Percentiles rank a stretch among this genome's conserved stretches.
Evolutionary conservation across 2,329 filamentous ascomycete species (phyloP).

Genomic region (Epichloe sp.): DNA sequence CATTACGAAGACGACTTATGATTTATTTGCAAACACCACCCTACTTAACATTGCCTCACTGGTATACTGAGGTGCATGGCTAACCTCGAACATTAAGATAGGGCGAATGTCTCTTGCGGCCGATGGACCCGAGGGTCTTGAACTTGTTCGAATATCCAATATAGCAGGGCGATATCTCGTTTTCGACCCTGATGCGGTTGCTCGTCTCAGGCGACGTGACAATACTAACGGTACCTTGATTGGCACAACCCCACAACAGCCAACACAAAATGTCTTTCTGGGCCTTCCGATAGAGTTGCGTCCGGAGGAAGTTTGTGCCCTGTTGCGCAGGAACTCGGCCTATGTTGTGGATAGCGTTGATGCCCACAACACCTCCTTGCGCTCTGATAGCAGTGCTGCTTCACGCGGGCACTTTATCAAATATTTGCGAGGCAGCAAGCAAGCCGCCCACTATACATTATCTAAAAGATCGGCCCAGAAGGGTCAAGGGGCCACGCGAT

Average conservation of each 20-base stretch:
- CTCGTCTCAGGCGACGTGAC: conserved; percentile 64
- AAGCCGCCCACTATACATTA: conserved; percentile 26
- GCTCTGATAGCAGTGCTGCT: conserved; percentile 35
- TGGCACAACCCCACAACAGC: conserved; percentile 80
- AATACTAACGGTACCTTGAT: conserved; percentile 77
- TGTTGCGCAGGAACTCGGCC: conserved; percentile 64
- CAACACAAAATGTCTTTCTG: conserved; percentile 89
- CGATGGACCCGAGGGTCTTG: background rate
- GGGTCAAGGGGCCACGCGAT: conserved; percentile 15
- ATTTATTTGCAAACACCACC: conserved; percentile 7
- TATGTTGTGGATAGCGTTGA: conserved; percentile 69
- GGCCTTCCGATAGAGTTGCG: conserved; percentile 81
- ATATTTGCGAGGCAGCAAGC: conserved; percentile 34
- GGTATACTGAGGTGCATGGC: background rate
- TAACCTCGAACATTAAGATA: background rate
- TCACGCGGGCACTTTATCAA: conserved; percentile 51
- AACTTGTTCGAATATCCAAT: conserved; percentile 63
- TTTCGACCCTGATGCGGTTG: conserved; percentile 73
- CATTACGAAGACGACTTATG: conserved; percentile 34
- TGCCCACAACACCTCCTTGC: conserved; percentile 54
- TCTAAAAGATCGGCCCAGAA: conserved; percentile 26
- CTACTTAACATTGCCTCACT: background rate
- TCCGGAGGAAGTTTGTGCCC: conserved; percentile 73
- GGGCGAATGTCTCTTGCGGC: background rate
- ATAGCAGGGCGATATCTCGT: conserved; percentile 74